Evolutionary conservation across 192 early-diverging fungal genomes (phyloP).

Genomic region (Linnemannia schmuckeri): DNA sequence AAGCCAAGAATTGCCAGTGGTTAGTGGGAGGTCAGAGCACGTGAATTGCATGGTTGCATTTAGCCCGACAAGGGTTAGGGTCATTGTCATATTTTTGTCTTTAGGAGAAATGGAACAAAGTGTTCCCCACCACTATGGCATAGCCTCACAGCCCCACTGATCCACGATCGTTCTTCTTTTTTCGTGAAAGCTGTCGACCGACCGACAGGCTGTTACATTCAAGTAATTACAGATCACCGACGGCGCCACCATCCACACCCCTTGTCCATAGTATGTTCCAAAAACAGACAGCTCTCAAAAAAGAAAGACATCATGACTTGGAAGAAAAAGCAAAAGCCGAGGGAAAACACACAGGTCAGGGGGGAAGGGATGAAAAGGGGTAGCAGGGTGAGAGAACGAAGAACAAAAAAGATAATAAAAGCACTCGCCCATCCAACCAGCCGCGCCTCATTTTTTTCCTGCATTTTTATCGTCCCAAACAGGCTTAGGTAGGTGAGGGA

Average conservation of each 20-base stretch:
- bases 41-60: background rate
- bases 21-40: background rate
- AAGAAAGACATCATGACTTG: background rate
- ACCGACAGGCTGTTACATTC: background rate
- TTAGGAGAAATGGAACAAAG: background rate
- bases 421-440: constrained; percentile 3
- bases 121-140: background rate
- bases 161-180: background rate
- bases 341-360: background rate
- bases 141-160: background rate
- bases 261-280: background rate
- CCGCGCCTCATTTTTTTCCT: background rate
- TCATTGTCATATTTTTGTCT: background rate
- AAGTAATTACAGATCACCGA: background rate
- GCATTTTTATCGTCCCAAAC: background rate
- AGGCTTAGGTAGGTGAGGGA: constrained; percentile 1
- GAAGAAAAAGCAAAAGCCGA: background rate
- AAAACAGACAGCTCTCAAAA: constrained; percentile 1
- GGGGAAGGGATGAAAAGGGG: background rate
- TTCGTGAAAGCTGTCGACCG: background rate
- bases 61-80: background rate
- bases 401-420: background rate
- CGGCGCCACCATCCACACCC: background rate
- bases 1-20: background rate
- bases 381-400: background rate